A percentile compares a stretch with the other conserved stretches of the same genome.
These are phyloP conservation scores for Marasmius sp. DNA, from an alignment of 1,284 basidiomycete species.

Conservation along the genomic window DNA sequence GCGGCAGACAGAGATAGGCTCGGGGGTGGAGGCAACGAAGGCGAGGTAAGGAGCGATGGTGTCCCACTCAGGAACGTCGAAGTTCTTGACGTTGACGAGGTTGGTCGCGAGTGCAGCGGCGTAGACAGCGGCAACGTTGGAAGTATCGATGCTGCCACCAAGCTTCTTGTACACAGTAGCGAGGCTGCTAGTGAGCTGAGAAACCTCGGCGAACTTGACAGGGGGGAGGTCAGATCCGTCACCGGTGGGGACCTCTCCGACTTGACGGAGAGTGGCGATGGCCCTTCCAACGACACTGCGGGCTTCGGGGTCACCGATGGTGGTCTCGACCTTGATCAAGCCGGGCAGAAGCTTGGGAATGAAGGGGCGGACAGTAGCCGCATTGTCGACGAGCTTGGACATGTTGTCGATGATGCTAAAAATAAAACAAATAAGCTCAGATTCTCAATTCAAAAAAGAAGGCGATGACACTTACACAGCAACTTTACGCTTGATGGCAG, in stretches of 20 bases:
- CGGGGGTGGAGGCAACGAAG: slow-evolving; percentile 65
- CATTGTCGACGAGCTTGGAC: slow-evolving; percentile 96
- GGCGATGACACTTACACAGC: slow-evolving; percentile 67
- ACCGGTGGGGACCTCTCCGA: slow-evolving; percentile 83
- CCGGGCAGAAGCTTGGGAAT: slow-evolving; percentile 93
- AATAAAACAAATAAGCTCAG: slow-evolving; percentile 16
- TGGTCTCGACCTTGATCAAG: slow-evolving; percentile 89
- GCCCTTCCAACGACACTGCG: slow-evolving; percentile 87
- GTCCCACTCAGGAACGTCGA: slow-evolving; percentile 88
- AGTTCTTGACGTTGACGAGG: slow-evolving; percentile 90
- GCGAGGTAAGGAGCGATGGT: slow-evolving; percentile 76
- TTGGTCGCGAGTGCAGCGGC: slow-evolving; percentile 79
- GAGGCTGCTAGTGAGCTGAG: slow-evolving; percentile 66
- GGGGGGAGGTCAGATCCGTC: slow-evolving; percentile 91
- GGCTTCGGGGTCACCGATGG: slow-evolving; percentile 94
- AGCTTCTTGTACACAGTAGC: slow-evolving; percentile 83
- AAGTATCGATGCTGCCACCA: slow-evolving; percentile 58
- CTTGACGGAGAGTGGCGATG: slow-evolving; percentile 90
- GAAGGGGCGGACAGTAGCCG: slow-evolving; percentile 95
- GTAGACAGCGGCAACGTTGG: slow-evolving; percentile 70
- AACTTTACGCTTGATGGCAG: slow-evolving; percentile 95
- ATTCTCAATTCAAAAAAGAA: slow-evolving; percentile 10
- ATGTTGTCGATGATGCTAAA: slow-evolving; percentile 93
- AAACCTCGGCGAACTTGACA: slow-evolving; percentile 72
- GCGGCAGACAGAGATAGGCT: slow-evolving; percentile 69